These are phyloP conservation scores for Apophysomyces variabilis DNA, from an alignment of 371 early-diverging fungal genomes.

Conservation along the genomic window DNA sequence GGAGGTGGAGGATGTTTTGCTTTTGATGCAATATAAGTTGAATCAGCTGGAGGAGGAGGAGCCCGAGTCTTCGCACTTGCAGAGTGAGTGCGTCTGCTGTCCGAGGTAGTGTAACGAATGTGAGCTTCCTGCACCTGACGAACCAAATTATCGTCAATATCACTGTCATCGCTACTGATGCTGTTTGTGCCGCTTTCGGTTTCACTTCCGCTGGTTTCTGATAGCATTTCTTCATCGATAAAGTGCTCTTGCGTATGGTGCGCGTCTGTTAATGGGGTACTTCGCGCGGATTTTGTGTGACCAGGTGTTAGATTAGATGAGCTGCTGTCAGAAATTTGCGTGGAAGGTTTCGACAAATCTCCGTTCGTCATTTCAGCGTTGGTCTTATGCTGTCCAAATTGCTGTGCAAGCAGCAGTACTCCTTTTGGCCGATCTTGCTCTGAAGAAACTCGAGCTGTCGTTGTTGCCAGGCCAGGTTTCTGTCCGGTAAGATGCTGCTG, in stretches of 20 bases:
- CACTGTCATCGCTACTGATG: conserved; percentile 12
- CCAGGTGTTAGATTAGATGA: neutral
- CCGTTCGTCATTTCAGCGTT: neutral
- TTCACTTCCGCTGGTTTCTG: neutral
- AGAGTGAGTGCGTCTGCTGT: neutral
- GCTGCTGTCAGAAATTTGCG: neutral
- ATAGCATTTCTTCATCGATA: conserved; percentile 24
- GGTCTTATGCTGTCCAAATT: conserved; percentile 18
- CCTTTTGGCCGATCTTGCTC: neutral
- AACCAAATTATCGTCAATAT: conserved; percentile 9
- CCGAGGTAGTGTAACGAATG: conserved; percentile 8
- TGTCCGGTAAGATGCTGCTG: neutral
- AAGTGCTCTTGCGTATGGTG: conserved; percentile 22
- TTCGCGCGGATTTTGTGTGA: neutral
- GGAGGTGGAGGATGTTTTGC: conserved; percentile 37
- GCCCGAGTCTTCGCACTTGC: neutral
- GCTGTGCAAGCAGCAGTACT: conserved; percentile 24
- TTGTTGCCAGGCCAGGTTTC: neutral
- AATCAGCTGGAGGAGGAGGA: neutral
- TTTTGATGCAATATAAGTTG: neutral
- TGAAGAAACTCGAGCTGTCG: neutral
- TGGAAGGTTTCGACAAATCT: neutral
- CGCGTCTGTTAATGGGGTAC: neutral
- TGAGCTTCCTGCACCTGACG: conserved; percentile 14
- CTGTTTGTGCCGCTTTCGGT: conserved; percentile 9